Percentiles rank a stretch among this genome's conserved stretches.
Conservation (phyloP, 371 early-diverging fungal species). For the Syncephalastrum racemosum region DNA sequence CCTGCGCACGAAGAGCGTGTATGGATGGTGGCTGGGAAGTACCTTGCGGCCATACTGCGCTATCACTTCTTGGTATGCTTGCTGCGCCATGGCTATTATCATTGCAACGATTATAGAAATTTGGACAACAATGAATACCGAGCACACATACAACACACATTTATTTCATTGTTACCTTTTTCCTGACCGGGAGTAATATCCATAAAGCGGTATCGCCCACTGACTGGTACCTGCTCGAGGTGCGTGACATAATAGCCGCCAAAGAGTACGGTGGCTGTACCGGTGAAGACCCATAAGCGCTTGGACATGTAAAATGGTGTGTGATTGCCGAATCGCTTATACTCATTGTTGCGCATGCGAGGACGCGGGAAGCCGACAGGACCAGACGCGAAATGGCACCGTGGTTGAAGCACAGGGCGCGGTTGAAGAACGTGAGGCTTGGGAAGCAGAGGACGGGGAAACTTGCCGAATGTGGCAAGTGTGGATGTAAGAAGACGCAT, state of each 20-base stretch:
- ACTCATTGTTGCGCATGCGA: slow-evolving; percentile 11
- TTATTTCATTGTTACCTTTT: slow-evolving; percentile 33
- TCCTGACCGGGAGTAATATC: slow-evolving; percentile 57
- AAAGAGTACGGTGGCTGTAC: slow-evolving; percentile 41
- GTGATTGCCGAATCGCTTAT: slow-evolving; percentile 33
- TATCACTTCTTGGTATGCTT: slow-evolving; percentile 73
- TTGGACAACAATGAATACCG: not conserved
- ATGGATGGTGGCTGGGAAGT: slow-evolving; percentile 61
- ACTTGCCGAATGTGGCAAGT: too few species aligned
- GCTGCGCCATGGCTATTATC: slow-evolving; percentile 53
- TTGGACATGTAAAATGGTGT: slow-evolving; percentile 33
- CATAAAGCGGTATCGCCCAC: slow-evolving; percentile 63
- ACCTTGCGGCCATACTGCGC: slow-evolving; percentile 55
- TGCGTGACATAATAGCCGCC: slow-evolving; percentile 67
- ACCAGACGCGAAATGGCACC: not conserved
- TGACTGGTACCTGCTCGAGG: slow-evolving; percentile 67
- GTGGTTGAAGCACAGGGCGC: too few species aligned
- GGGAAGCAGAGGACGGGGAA: too few species aligned
- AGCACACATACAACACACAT: not conserved
- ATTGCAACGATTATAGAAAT: too few species aligned
- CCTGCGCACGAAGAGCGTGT: slow-evolving; percentile 55
- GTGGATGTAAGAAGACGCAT: too few species aligned
- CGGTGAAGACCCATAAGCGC: slow-evolving; percentile 36
- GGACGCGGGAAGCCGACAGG: slow-evolving; percentile 6
- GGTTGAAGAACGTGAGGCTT: too few species aligned